Base-by-base conservation (phyloP, 257 asterid species). In the Fraxinus quadrangulata region DNA sequence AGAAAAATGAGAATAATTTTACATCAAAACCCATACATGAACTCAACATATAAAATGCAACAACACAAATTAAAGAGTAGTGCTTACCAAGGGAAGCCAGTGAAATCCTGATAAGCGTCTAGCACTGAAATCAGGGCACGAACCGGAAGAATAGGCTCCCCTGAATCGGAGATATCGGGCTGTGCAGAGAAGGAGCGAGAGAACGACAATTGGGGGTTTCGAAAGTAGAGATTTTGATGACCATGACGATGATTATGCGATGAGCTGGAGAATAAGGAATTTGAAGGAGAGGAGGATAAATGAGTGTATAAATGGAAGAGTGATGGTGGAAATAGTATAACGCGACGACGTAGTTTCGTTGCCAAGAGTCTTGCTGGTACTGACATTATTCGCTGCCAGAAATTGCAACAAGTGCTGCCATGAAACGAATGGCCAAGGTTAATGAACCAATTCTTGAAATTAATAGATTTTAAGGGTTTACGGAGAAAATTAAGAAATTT, bases 21-120 rank as follows among this genome's bases (percentile, higher is more conserved):
- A 68, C 36, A 28, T 34, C 33, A 40, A 71, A 28, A n/a, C 33
- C 4, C 9, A 33, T 11, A 17, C 45, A 30, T 36, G 11, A 11
- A 42, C 26, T 59, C 67, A 59, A 36, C 54, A 13, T 30, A 69
- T 54, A 61, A 42, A 21, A 17, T 33, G 59, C 26, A 9, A 30
- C 33, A 49, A 16, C 45, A 23, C 28, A 21, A 23, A 59, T 5
- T 13, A 69, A 39, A 61, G 45, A 37, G 39, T 31, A 31, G 79
- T 45, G 65, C 77, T 80, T 82, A 89, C 92, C 92, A 87, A 26
- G 89, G 91, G 67, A 89, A 79, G 73, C 82, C 87, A 71, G 89
- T 78, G 21, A 76, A 72, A 47, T 83, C 85, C 79, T 89, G 92
- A 78, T 85, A 87, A 36, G 78, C 75, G 81, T 87, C 89, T 70